Evolutionary conservation across 1,139 yeast species (phyloP), one percentile per base, ranked within the genome.

Genomic region (Taiozyma sp.): DNA sequence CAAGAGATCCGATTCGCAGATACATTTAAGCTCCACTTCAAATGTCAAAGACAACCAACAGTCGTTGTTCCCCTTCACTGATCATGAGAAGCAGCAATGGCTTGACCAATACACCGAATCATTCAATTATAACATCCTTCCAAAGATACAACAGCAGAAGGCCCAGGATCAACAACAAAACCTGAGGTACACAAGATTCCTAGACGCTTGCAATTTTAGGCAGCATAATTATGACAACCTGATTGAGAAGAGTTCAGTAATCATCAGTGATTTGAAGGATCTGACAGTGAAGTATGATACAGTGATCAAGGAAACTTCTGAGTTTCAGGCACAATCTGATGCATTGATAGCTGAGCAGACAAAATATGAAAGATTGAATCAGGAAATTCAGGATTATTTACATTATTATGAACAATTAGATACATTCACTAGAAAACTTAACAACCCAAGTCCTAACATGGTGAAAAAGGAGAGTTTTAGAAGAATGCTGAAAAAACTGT

Each of bases 381-480:
- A 69, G 2, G 79, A 81, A 7, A 72, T 92, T 24, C 76, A 80
- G 39, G 56, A 63, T 1, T 77, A 83, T 50, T 74, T 92, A 53
- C 69, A 72, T 43, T 75, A 83, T 51, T 91, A 89, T 64, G 91
- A 87, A 54, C 75, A 80, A 29, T 71, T 92, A 52, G 96, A 90
- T 50, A 72, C 78, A 5, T 84, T 90, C 32, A 85, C 89, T 24
- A 77, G 83, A 54, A 76, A 76, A 45, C 74, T 93, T 54, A 86
- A 91, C 55, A 79, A 81, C 27, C 88, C 90, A 4, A 89, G 89
- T 2, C 79, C 85, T 30, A 77, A 76, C 46, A 75, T 87, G 47
- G 90, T 90, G 2, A 74, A 79, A 43, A 77, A 78, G 48, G 74
- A 78, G 12, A 72, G 78, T 4, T 87, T 84, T 69, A 75, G 72